Conservation (phyloP, 768 basidiomycete genomes). For the Cubamyces sp. region DNA sequence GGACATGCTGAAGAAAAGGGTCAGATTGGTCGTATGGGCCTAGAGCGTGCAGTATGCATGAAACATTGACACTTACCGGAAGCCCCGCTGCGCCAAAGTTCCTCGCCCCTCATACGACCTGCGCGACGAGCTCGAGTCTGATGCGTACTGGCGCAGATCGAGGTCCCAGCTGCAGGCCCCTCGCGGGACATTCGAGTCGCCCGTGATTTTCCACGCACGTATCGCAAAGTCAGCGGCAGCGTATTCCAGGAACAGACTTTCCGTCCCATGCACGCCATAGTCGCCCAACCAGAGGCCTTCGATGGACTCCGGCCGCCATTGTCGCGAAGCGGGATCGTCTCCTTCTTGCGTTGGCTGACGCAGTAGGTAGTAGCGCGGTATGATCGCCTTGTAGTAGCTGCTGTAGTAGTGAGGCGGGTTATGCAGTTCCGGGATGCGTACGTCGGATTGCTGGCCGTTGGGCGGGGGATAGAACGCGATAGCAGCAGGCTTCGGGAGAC, state of each 20-base stretch:
- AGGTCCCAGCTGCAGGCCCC: constrained; percentile 28
- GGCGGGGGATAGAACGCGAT: constrained; percentile 20
- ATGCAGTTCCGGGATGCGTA: constrained; percentile 17
- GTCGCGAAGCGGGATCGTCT: constrained; percentile 13
- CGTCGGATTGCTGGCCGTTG: neutral
- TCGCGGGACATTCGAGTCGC: constrained; percentile 31
- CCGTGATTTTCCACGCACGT: constrained; percentile 32
- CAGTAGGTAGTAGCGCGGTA: constrained; percentile 28
- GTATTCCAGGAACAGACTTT: constrained; percentile 28
- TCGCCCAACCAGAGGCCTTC: constrained; percentile 34
- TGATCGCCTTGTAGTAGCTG: neutral
- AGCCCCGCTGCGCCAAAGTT: constrained; percentile 10
- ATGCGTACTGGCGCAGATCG: neutral
- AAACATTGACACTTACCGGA: neutral
- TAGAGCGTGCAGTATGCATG: neutral
- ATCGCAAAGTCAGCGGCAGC: constrained; percentile 9
- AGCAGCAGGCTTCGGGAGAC: constrained; percentile 21
- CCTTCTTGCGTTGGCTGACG: constrained; percentile 5
- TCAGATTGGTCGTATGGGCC: neutral
- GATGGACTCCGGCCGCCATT: constrained; percentile 24
- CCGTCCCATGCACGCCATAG: constrained; percentile 30
- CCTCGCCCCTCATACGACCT: constrained; percentile 10
- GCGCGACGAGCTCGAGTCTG: neutral
- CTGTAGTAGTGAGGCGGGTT: constrained; percentile 7
- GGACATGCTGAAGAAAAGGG: neutral